Percentiles rank a stretch among this genome's conserved stretches.
Conservation (phyloP, 805 yeast genomes). For the Jamesozyma lodderae region DNA sequence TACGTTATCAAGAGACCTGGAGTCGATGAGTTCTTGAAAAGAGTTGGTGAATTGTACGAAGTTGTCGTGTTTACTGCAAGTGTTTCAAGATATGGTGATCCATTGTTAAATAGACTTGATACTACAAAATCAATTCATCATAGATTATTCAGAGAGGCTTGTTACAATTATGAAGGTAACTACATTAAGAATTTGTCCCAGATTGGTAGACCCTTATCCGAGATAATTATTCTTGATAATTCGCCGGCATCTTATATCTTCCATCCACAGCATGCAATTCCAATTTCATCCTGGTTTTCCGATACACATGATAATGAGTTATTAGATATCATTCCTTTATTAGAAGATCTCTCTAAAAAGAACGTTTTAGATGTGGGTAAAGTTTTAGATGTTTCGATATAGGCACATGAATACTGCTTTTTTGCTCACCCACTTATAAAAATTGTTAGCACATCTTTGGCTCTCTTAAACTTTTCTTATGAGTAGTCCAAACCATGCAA, state of each 20-base stretch:
- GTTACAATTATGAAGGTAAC: constrained; percentile 89
- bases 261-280: constrained; percentile 97
- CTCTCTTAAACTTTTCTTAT: too few species aligned
- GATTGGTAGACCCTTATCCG: constrained; percentile 83
- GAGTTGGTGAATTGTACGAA: constrained; percentile 81
- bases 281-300: constrained; percentile 96
- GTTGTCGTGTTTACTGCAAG: constrained; percentile 97
- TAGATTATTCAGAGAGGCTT: constrained; percentile 86
- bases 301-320: constrained; percentile 96
- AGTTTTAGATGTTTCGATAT: constrained; percentile 64
- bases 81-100: constrained; percentile 93
- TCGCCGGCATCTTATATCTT: constrained; percentile 97
- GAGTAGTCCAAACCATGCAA: too few species aligned
- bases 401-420: too few species aligned
- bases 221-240: constrained; percentile 85
- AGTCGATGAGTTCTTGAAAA: constrained; percentile 80
- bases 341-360: constrained; percentile 69
- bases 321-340: constrained; percentile 79
- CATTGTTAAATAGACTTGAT: constrained; percentile 82
- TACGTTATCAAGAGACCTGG: constrained; percentile 97
- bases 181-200: constrained; percentile 90
- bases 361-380: constrained; percentile 77
- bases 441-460: too few species aligned
- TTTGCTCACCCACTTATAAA: too few species aligned
- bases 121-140: constrained; percentile 71